Evolutionary conservation across 139 green algal species (phyloP).

Genomic region (Haematococcus sp.): DNA sequence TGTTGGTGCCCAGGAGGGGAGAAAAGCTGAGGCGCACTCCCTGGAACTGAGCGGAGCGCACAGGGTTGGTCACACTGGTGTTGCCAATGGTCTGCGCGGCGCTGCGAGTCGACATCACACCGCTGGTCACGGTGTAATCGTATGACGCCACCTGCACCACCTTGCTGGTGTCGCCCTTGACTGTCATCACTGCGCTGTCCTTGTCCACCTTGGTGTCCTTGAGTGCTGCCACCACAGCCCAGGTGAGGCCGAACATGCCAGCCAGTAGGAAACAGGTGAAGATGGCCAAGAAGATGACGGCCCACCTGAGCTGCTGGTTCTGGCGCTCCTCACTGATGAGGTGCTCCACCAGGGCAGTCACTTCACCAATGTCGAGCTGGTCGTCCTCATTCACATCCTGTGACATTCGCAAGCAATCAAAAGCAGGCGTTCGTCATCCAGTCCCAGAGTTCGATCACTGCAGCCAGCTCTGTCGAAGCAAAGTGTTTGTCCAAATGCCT

Average conservation of each 20-base stretch:
- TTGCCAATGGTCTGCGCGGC: too few species aligned
- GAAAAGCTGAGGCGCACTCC: neutral
- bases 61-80: too few species aligned
- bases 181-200: too few species aligned
- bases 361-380: conserved; percentile 1
- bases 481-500: too few species aligned
- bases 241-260: conserved; percentile 6
- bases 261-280: conserved; percentile 1
- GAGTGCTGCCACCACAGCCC: neutral
- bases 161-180: too few species aligned
- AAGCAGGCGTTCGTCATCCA: too few species aligned
- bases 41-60: neutral
- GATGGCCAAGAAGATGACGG: neutral
- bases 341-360: conserved; percentile 7
- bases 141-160: too few species aligned
- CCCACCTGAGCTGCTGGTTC: neutral
- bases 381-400: conserved; percentile 3
- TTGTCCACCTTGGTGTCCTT: conserved; percentile 5
- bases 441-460: too few species aligned
- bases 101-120: too few species aligned
- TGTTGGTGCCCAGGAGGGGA: neutral
- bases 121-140: neutral
- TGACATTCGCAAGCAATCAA: too few species aligned
- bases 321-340: conserved; percentile 1
- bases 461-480: too few species aligned